A percentile compares a stretch with the other conserved stretches of the same genome.
Conservation (phyloP, 192 early-diverging fungal genomes). For the Oehlia diaphana region DNA sequence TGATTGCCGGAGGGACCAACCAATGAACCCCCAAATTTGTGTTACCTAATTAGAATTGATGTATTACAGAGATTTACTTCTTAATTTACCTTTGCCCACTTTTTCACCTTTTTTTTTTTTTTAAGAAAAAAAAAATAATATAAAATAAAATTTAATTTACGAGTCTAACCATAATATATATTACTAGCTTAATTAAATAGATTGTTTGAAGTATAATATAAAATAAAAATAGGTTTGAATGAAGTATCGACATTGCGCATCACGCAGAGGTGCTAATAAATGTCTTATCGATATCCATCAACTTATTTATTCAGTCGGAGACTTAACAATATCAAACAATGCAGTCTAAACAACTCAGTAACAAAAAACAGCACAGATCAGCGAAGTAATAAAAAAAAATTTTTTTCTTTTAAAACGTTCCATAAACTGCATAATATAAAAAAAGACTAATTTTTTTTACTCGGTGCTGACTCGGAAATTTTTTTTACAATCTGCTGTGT, state of each 20-base stretch:
- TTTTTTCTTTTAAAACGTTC: background rate
- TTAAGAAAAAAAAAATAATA: too few species aligned
- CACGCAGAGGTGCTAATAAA: background rate
- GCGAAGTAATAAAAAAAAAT: background rate
- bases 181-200: background rate
- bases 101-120: too few species aligned
- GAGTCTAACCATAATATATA: background rate
- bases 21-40: background rate
- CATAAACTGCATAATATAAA: background rate
- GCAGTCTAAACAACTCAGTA: background rate
- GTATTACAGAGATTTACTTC: background rate
- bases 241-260: background rate
- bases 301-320: background rate
- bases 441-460: background rate
- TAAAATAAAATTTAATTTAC: background rate
- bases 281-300: background rate
- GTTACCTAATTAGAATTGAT: background rate
- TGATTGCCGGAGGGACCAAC: background rate
- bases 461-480: background rate
- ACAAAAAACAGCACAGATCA: background rate
- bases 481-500: background rate
- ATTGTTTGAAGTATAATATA: background rate
- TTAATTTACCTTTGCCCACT: background rate
- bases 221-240: background rate
- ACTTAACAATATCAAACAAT: background rate